Conservation (phyloP, 345 rosid species). For the Hibiscus trionum region DNA sequence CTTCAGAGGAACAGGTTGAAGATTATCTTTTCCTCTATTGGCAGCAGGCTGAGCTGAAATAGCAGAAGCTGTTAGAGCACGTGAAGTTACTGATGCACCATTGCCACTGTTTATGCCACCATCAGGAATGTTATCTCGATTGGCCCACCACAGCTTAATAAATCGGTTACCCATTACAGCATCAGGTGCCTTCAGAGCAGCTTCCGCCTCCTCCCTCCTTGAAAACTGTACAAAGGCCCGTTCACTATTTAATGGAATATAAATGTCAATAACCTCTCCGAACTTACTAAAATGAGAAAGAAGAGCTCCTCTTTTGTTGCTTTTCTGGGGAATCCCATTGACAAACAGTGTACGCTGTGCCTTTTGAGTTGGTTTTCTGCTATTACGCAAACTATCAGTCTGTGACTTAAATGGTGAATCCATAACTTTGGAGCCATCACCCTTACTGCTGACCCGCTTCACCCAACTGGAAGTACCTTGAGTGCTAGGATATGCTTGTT, state of each 20-base stretch:
- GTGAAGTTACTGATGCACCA: conserved; percentile 35
- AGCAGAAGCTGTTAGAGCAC: conserved; percentile 30
- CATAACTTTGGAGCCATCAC: conserved; percentile 24
- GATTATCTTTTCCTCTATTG: conserved; percentile 46
- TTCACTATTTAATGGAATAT: conserved; percentile 67
- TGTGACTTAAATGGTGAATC: conserved; percentile 39
- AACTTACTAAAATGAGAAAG: conserved; percentile 85
- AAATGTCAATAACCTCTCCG: conserved; percentile 82
- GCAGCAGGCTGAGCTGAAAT: conserved; percentile 31
- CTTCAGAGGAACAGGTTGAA: conserved; percentile 30
- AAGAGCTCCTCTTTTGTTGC: conserved; percentile 75
- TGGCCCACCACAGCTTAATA: conserved; percentile 96
- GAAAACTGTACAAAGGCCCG: conserved; percentile 95
- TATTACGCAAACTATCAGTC: conserved; percentile 26
- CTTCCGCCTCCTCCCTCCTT: conserved; percentile 91
- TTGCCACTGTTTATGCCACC: conserved; percentile 39
- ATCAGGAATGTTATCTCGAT: conserved; percentile 76
- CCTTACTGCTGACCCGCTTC: conserved; percentile 35
- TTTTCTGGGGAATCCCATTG: conserved; percentile 66
- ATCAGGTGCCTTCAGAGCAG: conserved; percentile 92
- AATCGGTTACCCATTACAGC: conserved; percentile 99
- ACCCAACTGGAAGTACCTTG: conserved; percentile 36
- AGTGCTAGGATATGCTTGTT: neutral
- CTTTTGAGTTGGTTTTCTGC: conserved; percentile 64
- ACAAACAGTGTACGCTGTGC: conserved; percentile 84